Evolutionary conservation across 495 filamentous ascomycete species (phyloP), one percentile per base, ranked within the genome.

Genomic region (Penicillium coprophilum): DNA sequence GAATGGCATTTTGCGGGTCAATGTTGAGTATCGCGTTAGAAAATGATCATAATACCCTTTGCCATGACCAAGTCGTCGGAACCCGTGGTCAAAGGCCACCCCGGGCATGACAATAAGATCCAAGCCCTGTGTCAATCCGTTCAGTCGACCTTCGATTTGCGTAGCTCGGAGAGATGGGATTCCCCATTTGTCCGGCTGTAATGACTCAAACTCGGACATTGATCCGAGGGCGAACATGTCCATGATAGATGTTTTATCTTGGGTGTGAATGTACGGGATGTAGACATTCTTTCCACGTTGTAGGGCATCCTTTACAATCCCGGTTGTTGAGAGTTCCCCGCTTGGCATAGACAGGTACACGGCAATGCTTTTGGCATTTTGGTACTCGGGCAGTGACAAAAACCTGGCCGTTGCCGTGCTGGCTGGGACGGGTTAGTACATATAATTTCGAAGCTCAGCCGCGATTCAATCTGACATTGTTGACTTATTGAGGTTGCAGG

Each of bases 41-140:
- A 95, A 98, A 74, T 83, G 86, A 73, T 98, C 94, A 82, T 97
- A 98, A 72, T 92, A 98, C 44, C 95, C 94, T 77, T 90, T 96
- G 50, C 94, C 94, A 77, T 98, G 95, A 9, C 94, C 94, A 11
- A 97, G 77, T 66, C 94, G 79, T 59, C 86, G 81, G 52, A 93
- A 83, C 31, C 77, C 79, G 12, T 74, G 65, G 70, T 96, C 93
- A 68, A 97, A 98, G 9, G 90, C 94, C 71, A 97, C 88, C 13
- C 94, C 94, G 2, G 94, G 94, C 85, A 97, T 85, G 20, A 98
- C 80, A 50, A 98, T 85, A 56, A 97, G 66, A 68, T 98, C 92
- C 40, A 96, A 71, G 12, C 85, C 80, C 64, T 47, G 82, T 39
- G 85, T 84, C 48, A 96, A 81, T 56, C 88, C 85, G 54, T 90